A percentile compares a stretch with the other conserved stretches of the same genome.
Evolutionary conservation across 495 filamentous ascomycete species (phyloP).

Genomic region (Xanthoparmelia taractica): DNA sequence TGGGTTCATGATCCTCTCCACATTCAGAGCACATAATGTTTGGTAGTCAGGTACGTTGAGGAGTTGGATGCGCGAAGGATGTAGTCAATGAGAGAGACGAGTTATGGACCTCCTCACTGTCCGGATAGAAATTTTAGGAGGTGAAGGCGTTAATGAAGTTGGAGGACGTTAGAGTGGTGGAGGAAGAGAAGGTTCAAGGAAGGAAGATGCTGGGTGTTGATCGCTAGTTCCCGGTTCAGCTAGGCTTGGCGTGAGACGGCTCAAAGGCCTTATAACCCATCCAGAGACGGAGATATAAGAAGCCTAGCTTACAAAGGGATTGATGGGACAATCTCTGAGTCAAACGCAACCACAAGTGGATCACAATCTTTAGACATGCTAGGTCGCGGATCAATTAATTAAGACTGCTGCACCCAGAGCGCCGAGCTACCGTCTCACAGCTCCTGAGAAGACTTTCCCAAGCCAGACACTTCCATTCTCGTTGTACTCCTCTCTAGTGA

Average conservation of each 20-base stretch:
- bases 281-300: not conserved
- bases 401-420: no score
- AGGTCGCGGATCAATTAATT: not conserved
- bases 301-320: not conserved
- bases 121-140: not conserved
- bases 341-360: not conserved
- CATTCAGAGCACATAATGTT: conserved; percentile 19
- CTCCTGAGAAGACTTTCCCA: conserved; percentile 58
- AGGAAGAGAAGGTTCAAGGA: not conserved
- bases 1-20: conserved; percentile 5
- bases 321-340: not conserved
- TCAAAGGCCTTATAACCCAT: not conserved
- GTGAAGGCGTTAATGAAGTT: no score
- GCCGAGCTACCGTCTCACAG: conserved; percentile 20
- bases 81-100: not conserved
- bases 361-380: not conserved
- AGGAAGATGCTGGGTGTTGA: conserved; percentile 8
- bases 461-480: conserved; percentile 78
- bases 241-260: not conserved
- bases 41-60: not conserved
- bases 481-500: conserved; percentile 83
- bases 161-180: not conserved
- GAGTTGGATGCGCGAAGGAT: not conserved
- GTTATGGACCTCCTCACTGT: not conserved
- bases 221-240: conserved; percentile 4